These are phyloP conservation scores for Pseudogymnoascus sp. DNA, from an alignment of 2,329 filamentous ascomycete genomes.

Conservation along the genomic window DNA sequence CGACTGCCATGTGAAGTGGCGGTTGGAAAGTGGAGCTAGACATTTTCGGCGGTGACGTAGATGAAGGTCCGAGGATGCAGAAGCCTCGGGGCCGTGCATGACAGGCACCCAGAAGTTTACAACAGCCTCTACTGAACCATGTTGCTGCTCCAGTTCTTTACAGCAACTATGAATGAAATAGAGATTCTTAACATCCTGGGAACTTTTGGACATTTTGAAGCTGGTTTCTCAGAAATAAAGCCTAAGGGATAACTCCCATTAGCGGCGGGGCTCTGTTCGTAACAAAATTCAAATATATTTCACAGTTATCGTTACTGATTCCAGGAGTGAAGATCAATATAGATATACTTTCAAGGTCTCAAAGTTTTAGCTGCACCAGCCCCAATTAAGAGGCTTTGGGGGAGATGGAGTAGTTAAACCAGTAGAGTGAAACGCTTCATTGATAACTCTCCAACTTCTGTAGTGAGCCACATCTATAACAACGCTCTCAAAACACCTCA, in stretches of 20 bases:
- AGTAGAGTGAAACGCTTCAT: not conserved
- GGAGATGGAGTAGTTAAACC: not conserved
- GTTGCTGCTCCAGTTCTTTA: not conserved
- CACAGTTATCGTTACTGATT: not conserved
- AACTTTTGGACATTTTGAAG: no score
- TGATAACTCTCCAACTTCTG: not conserved
- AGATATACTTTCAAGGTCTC: not conserved
- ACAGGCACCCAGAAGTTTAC: not conserved
- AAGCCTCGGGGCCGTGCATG: not conserved
- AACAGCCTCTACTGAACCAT: not conserved
- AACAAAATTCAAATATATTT: not conserved
- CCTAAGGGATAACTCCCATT: not conserved
- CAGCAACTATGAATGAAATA: not conserved
- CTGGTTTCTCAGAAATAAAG: not conserved
- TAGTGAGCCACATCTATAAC: not conserved
- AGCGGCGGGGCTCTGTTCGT: not conserved
- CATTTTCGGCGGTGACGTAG: conserved; percentile 8
- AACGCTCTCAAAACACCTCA: not conserved
- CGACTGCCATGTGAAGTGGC: not conserved
- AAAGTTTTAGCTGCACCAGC: not conserved
- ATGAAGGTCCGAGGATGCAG: conserved; percentile 1
- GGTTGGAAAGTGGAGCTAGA: conserved; percentile 5
- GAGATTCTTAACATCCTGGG: not conserved
- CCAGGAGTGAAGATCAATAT: not conserved
- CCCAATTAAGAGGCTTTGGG: no score